These are phyloP conservation scores for Trichocladium uniseriatum DNA, from an alignment of 495 filamentous ascomycete species.

Conservation along the genomic window DNA sequence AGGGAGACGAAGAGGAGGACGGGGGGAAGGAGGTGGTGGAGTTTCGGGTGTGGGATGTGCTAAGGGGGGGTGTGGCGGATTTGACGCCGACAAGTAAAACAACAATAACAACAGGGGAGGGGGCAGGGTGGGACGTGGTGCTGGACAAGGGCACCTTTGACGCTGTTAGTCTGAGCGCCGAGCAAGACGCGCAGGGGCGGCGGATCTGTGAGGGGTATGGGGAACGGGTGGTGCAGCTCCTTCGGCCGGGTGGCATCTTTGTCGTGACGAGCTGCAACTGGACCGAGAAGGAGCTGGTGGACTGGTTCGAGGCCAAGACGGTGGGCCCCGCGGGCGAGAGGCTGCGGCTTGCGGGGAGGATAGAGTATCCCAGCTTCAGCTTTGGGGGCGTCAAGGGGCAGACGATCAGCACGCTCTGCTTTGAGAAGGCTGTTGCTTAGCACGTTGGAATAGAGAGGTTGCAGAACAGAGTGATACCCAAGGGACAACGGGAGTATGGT, in stretches of 20 bases:
- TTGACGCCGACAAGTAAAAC: neutral
- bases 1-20: constrained; percentile 1
- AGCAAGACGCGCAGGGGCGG: constrained; percentile 42
- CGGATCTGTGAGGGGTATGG: constrained; percentile 67
- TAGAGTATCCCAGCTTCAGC: constrained; percentile 73
- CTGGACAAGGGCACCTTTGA: constrained; percentile 98
- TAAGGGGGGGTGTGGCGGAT: constrained; percentile 37
- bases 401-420: constrained; percentile 75
- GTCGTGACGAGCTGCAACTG: constrained; percentile 95
- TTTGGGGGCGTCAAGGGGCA: constrained; percentile 83
- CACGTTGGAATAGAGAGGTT: neutral
- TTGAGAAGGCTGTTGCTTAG: constrained; percentile 36
- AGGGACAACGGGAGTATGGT: too few species aligned
- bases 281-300: constrained; percentile 78
- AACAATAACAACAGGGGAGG: constrained; percentile 17
- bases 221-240: constrained; percentile 49
- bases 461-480: constrained; percentile 1
- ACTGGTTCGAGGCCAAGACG: constrained; percentile 54
- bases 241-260: constrained; percentile 62
- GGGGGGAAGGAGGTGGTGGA: constrained; percentile 16
- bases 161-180: constrained; percentile 67
- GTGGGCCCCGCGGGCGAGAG: constrained; percentile 7
- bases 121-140: constrained; percentile 67
- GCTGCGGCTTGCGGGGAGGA: constrained; percentile 46
- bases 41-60: constrained; percentile 72